These are phyloP conservation scores for Cyclotella kingstonii DNA, from an alignment of 108 stramenopile species.

Conservation along the genomic window DNA sequence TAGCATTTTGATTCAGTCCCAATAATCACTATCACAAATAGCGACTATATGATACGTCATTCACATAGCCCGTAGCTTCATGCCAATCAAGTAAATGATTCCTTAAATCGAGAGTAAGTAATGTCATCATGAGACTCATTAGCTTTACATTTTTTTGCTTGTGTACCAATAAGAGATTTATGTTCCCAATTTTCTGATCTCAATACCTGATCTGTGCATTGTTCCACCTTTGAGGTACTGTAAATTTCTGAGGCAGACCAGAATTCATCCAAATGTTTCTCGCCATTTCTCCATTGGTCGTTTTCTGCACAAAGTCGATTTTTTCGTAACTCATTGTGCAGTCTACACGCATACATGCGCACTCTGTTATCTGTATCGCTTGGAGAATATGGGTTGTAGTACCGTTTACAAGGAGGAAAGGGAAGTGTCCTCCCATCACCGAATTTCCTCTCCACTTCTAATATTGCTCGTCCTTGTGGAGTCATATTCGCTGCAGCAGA, in stretches of 20 bases:
- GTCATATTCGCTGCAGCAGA: constrained; percentile 66
- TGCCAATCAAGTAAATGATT: too few species aligned
- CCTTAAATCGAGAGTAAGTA: neutral
- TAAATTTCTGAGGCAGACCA: constrained; percentile 24
- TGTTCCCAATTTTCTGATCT: neutral
- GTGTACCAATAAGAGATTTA: neutral
- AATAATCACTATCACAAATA: too few species aligned
- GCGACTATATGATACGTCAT: too few species aligned
- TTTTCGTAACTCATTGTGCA: constrained; percentile 66
- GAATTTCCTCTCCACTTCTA: constrained; percentile 58
- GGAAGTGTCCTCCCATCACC: constrained; percentile 75
- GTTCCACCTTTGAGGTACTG: neutral
- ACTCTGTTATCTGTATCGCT: constrained; percentile 17
- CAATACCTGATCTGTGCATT: neutral
- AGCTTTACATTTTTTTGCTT: neutral
- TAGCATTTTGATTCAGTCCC: too few species aligned
- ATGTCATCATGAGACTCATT: neutral
- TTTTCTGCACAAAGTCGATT: constrained; percentile 56
- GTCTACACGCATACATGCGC: constrained; percentile 76
- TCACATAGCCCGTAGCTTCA: too few species aligned
- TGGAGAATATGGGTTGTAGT: constrained; percentile 58
- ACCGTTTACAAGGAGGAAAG: constrained; percentile 82
- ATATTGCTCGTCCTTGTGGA: constrained; percentile 74
- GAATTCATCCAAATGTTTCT: constrained; percentile 60
- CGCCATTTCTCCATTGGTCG: constrained; percentile 58